Base-by-base conservation (phyloP, 352 stramenopile genomes). In the Globisporangium canariense region DNA sequence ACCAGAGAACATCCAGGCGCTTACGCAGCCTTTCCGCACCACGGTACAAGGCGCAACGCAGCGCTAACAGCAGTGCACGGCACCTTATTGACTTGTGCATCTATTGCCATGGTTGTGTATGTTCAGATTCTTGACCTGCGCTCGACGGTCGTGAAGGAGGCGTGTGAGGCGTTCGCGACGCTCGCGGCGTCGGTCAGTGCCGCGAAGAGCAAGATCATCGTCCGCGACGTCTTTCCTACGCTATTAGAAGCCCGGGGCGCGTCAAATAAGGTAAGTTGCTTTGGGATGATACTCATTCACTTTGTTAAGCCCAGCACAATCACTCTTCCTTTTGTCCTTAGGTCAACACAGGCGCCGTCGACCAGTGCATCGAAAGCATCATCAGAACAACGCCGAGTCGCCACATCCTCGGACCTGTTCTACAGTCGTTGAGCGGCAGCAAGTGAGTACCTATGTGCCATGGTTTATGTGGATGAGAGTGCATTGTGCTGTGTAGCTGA, bases 131-230 rank as follows among this genome's bases (percentile, higher is more conserved):
- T 77, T 41, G 78, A 90, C 28, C 66, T 90, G 58, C 74, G 81
- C 58, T 87, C 78, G 2, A 72, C 76, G 13, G 81, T 90, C 18
- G 77, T 90, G 25, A 88, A 87, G 38, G 81, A 86, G 55, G 79
- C 74, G 8, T 89, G 81, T 20, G 65, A 76, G 2, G 81, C 81
- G 47, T 74, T 90, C 47, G 68, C 77, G 38, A 54, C 69, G 40
- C 57, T 90, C 2, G 65, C 80, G 5, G 58, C 56, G 16, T 73
- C 58, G 4, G 58, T 88, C 2, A 77, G 76, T 8, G 62, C 74
- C 0, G 54, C 63, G 18, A 75, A 73, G 57, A 81, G 75, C 68
- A 86, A 84, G 25, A 78, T 81, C 13, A 66, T 90, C 25, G 62
- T 88, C 40, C 74, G 81, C 3, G 77, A 90, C 64, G 52, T 90